Evolutionary conservation across 2,329 filamentous ascomycete genomes (phyloP), one percentile per base, ranked within the genome.

Genomic region (Aureobasidium sp.): DNA sequence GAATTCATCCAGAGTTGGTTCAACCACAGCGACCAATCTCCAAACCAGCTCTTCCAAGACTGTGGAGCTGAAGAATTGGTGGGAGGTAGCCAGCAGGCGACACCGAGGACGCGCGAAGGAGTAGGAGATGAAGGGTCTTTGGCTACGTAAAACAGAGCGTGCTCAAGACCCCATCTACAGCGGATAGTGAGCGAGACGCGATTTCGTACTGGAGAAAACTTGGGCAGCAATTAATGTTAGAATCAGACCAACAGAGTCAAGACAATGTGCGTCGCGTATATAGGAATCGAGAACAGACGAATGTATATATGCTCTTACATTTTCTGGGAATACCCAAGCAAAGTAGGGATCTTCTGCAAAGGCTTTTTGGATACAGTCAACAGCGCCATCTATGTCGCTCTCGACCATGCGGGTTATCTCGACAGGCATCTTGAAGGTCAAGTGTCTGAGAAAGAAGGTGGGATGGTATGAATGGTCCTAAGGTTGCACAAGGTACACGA

Each of bases 71-170:
- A 75, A 0, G 77, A 71, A 0, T 75, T 75, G 31, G 22, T 49
- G 0, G 87, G 87, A 0, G 80, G 80, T 59, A 89, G 76, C 88
- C 88, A 91, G 82, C 88, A 89, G 62, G 86, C 84, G 27, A 89
- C 85, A 11, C 88, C 88, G 31, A 90, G 79, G 39, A 90, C 80
- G 62, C 82, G 80, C 56, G 72, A 64, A 17, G 73, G 72, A 5
- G 70, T 69, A 25, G 64, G 53, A 25, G 59, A 74, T 0, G 78
- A 75, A 4, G 79, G 75, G 67, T 87, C 84, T 72, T 86, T 88
- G 11, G 86, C 86, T 63, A 90, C 85, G 67, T 87, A 83, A 74
- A 90, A 88, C 41, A 88, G 80, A 58, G 82, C 86, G 69, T 87
- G 85, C 58, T 81, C 79, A 71, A 90, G 87, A 29, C 87, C 87